Evolutionary conservation across 2,329 filamentous ascomycete genomes (phyloP), one percentile per base, ranked within the genome.

Genomic region (Fusarium sp.): DNA sequence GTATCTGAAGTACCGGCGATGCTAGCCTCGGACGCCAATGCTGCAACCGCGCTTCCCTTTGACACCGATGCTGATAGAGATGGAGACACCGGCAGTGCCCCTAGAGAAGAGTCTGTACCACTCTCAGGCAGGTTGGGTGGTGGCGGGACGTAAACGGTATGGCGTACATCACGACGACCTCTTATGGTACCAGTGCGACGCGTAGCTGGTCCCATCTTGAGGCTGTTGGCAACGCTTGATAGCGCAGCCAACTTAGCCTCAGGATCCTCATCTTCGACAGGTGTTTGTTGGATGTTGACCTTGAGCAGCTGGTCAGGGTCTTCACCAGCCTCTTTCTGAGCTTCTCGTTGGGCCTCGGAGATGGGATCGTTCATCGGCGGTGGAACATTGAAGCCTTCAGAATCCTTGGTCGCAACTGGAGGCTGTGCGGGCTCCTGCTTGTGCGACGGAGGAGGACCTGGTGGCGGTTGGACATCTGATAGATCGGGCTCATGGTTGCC

Each of bases 161-260:
- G 96, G 57, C 94, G 87, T 62, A 96, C 92, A 74, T 98, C 94
- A 73, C 95, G 86, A 59, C 95, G 90, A 47, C 95, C 95, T 67
- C 95, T 87, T 13, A 96, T 81, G 12, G 93, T 97, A 41, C 91
- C 90, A 12, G 85, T 80, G 70, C 88, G 90, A 25, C 90, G 86
- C 53, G 85, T 85, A 19, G 92, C 87, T 53, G 88, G 84, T 25
- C 87, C 81, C 70, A 83, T 77, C 53, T 89, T 88, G 34, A 96
- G 79, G 3, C 89, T 90, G 69, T 88, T 92, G 28, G 89, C 88
- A 43, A 95, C 88, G 69, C 85, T 93, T 4, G 90, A 89, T 45
- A 94, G 77, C 3, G 91, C 91, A 19, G 89, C 90, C 69, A 88
- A 81, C 71, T 89, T 87, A 42, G 88, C 91, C 56, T 89, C 88